Evolutionary conservation across 805 yeast genomes (phyloP).

Genomic region (Monosporozyma unispora): DNA sequence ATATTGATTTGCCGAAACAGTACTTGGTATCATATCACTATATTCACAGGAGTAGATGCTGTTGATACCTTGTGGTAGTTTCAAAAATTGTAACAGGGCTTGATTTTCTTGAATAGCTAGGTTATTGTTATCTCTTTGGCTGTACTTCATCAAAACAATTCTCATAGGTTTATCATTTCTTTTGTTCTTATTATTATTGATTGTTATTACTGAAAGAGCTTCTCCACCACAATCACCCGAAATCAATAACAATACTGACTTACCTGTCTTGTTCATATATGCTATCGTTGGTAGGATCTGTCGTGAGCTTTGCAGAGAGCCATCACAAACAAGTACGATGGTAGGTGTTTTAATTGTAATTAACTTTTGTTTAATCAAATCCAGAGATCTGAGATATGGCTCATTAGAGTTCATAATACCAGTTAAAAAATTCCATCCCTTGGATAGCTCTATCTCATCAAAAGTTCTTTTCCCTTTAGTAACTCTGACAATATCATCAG

Average conservation of each 20-base stretch:
- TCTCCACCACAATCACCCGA: conserved; percentile 25
- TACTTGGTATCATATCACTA: conserved; percentile 24
- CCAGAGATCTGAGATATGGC: conserved; percentile 23
- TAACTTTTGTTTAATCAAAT: conserved; percentile 19
- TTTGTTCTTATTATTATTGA: conserved; percentile 25
- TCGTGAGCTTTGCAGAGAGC: conserved; percentile 20
- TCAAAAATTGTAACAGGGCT: conserved; percentile 19
- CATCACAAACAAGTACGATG: conserved; percentile 24
- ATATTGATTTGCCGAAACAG: conserved; percentile 21
- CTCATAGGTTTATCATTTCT: conserved; percentile 16
- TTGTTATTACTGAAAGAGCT: conserved; percentile 24
- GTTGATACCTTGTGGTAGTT: conserved; percentile 20
- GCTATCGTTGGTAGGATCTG: conserved; percentile 23
- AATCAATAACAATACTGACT: conserved; percentile 20
- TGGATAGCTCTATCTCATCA: conserved; percentile 25
- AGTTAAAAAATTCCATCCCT: conserved; percentile 25
- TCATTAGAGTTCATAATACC: conserved; percentile 24
- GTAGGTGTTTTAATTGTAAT: conserved; percentile 15
- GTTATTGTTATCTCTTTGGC: conserved; percentile 11
- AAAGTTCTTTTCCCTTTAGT: conserved; percentile 18
- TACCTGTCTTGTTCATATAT: conserved; percentile 17
- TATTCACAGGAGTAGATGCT: conserved; percentile 25
- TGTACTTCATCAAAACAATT: conserved; percentile 18
- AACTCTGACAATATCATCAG: conserved; percentile 26
- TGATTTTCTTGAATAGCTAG: conserved; percentile 19